phyloP scores from a whole-genome alignment of 2,329 filamentous ascomycete genomes.

The Tolypocladium album region DNA sequence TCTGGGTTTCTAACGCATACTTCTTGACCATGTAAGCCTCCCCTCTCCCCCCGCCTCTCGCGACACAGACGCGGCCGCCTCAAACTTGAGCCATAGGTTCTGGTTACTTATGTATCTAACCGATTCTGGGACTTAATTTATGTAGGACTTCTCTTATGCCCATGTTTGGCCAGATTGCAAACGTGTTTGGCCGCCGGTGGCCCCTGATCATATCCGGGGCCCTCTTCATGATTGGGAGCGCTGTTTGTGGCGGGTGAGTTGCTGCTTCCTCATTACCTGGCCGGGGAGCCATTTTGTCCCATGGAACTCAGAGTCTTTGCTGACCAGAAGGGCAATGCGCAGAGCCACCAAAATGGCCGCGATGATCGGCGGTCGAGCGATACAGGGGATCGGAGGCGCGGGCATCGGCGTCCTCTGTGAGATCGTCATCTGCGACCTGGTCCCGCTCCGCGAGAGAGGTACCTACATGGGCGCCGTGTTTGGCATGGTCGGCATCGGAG shows the following conservation, averaged over 20 bases:
- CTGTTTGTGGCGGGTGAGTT: neutral
- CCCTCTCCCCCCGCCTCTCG: neutral
- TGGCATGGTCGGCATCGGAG: neutral
- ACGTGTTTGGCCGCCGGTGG: slow-evolving; percentile 14
- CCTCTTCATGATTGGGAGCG: neutral
- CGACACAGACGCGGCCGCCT: too few species aligned
- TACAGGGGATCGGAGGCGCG: neutral
- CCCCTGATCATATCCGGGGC: slow-evolving; percentile 3
- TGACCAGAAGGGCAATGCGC: neutral
- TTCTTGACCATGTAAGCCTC: slow-evolving; percentile 10
- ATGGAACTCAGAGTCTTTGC: neutral
- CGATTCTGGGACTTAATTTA: neutral
- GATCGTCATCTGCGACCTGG: neutral
- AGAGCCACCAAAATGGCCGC: neutral
- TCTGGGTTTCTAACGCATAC: slow-evolving; percentile 16
- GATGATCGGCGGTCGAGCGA: neutral
- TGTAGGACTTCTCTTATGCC: slow-evolving; percentile 11
- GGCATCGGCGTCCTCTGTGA: neutral
- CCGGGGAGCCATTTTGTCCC: neutral
- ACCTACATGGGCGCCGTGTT: neutral
- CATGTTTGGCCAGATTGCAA: slow-evolving; percentile 12
- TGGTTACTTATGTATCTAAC: too few species aligned
- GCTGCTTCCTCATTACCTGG: neutral
- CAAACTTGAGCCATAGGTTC: too few species aligned
- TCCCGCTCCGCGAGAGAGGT: neutral